phyloP scores from a whole-genome alignment of 202 grass and related monocot genomes.

The Schoenoplectus tabernaemontani region DNA sequence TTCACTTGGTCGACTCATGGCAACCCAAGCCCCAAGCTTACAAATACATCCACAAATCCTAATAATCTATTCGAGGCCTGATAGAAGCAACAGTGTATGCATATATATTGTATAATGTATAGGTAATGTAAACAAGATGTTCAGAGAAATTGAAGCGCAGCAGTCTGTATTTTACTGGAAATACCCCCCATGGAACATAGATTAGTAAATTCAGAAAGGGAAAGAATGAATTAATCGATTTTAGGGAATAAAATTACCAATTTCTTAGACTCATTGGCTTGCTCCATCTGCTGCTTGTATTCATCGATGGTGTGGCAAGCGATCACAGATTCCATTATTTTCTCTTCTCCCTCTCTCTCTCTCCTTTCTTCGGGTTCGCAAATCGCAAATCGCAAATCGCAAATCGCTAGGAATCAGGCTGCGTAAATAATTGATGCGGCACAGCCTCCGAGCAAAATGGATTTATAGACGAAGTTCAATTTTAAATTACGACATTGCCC shows the following conservation, averaged over 20 bases:
- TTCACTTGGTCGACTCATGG: too few relatives aligned
- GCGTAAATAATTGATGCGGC: not conserved
- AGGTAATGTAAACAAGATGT: not conserved
- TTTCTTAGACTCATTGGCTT: conserved; percentile 34
- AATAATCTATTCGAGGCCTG: not conserved
- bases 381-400: not conserved
- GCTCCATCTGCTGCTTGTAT: conserved; percentile 27
- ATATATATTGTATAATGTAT: not conserved
- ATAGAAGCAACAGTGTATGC: not conserved
- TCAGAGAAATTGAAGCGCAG: not conserved
- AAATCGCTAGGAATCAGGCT: not conserved
- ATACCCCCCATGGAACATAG: not conserved
- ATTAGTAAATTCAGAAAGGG: too few relatives aligned
- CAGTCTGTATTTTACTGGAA: not conserved
- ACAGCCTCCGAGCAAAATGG: not conserved
- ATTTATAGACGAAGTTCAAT: not conserved
- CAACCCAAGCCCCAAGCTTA: too few relatives aligned
- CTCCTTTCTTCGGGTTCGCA: not conserved
- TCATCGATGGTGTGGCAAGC: conserved; percentile 49
- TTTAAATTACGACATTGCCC: not conserved
- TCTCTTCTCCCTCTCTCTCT: not conserved
- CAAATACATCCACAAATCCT: not conserved
- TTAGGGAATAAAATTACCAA: conserved; percentile 27
- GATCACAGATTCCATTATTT: conserved; percentile 51
- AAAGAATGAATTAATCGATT: not conserved